These are phyloP conservation scores for Kodamaea jinghongensis DNA, from an alignment of 805 yeast species.

Conservation along the genomic window DNA sequence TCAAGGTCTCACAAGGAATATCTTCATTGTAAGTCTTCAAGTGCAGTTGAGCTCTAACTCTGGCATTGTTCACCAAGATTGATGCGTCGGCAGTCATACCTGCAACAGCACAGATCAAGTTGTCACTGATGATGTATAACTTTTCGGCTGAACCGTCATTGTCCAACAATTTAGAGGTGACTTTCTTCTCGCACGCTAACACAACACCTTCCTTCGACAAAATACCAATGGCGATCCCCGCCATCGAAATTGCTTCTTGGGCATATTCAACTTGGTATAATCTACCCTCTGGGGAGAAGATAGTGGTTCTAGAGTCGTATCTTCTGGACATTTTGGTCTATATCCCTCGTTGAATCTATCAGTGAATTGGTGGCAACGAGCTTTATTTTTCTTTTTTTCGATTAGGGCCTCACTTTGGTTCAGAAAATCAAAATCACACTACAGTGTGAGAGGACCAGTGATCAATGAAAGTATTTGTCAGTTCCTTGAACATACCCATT, in stretches of 20 bases:
- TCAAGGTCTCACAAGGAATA: constrained; percentile 89
- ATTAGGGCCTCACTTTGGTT: too few relatives aligned
- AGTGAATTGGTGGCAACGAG: constrained; percentile 8
- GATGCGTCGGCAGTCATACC: constrained; percentile 98
- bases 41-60: constrained; percentile 80
- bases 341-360: neutral
- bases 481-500: constrained; percentile 62
- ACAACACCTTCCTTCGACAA: constrained; percentile 85
- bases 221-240: constrained; percentile 80
- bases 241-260: constrained; percentile 81
- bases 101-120: constrained; percentile 90
- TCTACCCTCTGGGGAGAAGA: constrained; percentile 98
- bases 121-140: constrained; percentile 79
- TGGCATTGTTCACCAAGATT: constrained; percentile 82
- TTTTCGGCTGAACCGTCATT: constrained; percentile 94
- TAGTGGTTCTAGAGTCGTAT: constrained; percentile 98
- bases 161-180: constrained; percentile 87
- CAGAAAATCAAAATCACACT: too few relatives aligned
- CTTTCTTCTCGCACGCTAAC: constrained; percentile 94
- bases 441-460: too few relatives aligned
- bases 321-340: constrained; percentile 70
- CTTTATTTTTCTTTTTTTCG: constrained; percentile 1
- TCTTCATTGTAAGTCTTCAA: constrained; percentile 86
- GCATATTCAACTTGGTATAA: constrained; percentile 97
- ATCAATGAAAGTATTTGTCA: constrained; percentile 30